phyloP scores from a whole-genome alignment of 2,329 filamentous ascomycete genomes.

The Nigrospora oryzae region DNA sequence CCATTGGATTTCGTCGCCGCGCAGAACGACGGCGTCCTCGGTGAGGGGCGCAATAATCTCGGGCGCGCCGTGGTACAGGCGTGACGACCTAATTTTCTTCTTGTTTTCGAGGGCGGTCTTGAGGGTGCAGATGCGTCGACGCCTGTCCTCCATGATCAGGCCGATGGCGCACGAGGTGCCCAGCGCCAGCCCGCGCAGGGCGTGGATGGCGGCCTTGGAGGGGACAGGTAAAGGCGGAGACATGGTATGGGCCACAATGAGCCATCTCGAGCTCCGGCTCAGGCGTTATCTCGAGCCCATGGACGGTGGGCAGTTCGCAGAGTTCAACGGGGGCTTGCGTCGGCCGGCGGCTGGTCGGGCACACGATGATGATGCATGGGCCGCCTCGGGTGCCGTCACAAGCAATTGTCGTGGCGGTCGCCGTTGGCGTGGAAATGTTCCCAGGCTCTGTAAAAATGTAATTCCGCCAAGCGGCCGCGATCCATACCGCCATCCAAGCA shows the following conservation, averaged over 20 bases:
- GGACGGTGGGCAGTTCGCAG: no score
- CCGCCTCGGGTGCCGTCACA: no score
- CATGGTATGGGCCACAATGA: constrained; percentile 22
- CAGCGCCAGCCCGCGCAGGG: constrained; percentile 45
- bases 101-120: constrained; percentile 43
- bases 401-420: no score
- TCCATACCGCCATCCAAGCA: no score
- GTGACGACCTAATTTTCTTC: constrained; percentile 36
- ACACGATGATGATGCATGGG: no score
- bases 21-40: constrained; percentile 8
- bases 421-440: no score
- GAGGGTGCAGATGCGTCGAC: constrained; percentile 43
- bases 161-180: constrained; percentile 50
- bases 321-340: no score
- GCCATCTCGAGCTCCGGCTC: constrained; percentile 8
- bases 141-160: constrained; percentile 46
- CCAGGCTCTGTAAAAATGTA: no score
- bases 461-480: no score
- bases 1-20: constrained; percentile 9
- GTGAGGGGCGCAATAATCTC: constrained; percentile 6
- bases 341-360: no score
- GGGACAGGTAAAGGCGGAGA: constrained; percentile 38
- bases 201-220: constrained; percentile 46
- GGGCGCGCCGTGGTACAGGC: constrained; percentile 15
- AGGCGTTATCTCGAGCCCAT: no score